A percentile compares a stretch with the other conserved stretches of the same genome.
Conservation (phyloP, 805 yeast genomes). For the Saccharomycopsis fermentans region DNA sequence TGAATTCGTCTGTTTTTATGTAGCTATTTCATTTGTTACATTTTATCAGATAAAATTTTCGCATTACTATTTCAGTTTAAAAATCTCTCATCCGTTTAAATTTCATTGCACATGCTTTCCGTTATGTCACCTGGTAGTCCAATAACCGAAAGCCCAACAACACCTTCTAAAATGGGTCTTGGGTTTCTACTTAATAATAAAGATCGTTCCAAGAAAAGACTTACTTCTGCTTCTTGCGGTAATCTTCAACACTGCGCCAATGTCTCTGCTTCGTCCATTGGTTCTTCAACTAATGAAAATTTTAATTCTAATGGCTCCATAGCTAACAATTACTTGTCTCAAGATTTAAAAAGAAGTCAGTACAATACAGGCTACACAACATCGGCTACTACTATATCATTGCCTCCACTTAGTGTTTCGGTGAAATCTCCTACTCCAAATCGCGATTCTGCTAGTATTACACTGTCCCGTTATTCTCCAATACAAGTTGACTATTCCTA, state of each 20-base stretch:
- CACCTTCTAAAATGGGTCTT: neutral
- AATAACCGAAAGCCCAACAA: neutral
- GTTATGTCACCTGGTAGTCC: neutral
- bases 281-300: neutral
- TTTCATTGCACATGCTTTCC: neutral
- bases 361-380: neutral
- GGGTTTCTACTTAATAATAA: neutral
- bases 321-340: neutral
- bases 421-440: neutral
- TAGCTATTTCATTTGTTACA: no score
- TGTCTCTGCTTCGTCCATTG: neutral
- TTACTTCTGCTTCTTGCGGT: neutral
- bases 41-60: no score
- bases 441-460: neutral
- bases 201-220: neutral
- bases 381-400: neutral
- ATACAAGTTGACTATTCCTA: neutral
- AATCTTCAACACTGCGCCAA: neutral
- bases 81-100: no score
- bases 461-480: neutral
- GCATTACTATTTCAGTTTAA: no score
- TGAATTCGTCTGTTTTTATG: no score
- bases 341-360: neutral
- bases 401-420: neutral
- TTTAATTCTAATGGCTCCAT: neutral